Base-by-base conservation (phyloP, 2,329 filamentous ascomycete genomes). In the Phyllosticta capitalensis region DNA sequence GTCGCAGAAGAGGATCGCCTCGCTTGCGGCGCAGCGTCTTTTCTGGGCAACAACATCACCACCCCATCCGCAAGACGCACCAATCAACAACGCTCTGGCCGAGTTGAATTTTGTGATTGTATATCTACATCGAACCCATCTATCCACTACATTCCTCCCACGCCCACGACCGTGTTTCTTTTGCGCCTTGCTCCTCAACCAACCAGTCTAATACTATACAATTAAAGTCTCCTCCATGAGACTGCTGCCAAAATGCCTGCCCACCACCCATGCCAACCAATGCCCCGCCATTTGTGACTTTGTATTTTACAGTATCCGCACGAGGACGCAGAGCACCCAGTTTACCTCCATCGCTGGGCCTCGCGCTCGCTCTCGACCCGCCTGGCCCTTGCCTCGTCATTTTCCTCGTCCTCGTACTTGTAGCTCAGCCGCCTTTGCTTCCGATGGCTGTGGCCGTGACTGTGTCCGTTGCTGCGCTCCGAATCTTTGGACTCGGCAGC, bases 321-420 rank as follows among this genome's bases (percentile, higher is more conserved):
- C 30, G 17, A 14, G 30, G 30, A 33, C 30, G n/a, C 9, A 30
- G 10, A 10, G 28, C 10, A 30, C 28, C 28, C 10, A 30, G 28
- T 30, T 45, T 22, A 58, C 33, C 56, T 45, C 73, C 73, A 75
- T 62, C 74, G 65, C 12, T 64, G 69, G 51, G 63, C 76, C 66
- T 87, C 83, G 62, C 84, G 76, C 71, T 87, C 84, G 28, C 76
- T 79, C 70, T 86, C 84, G 52, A 82, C 71, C 61, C 82, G 72
- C 54, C 66, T 64, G 28, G 72, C 66, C 45, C 72, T 67, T 20
- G 64, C 68, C 66, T 66, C 65, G 48, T 64, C 64, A 30, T 65
- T 63, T 38, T 67, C 68, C 77, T 76, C 78, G 80, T 79, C 63
- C 79, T 76, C 65, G 59, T 69, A 70, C 56, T 68, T 67, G 52